A percentile compares a stretch with the other conserved stretches of the same genome.
phyloP scores from a whole-genome alignment of 345 rosid species.

The Odontarrhena argentea region DNA sequence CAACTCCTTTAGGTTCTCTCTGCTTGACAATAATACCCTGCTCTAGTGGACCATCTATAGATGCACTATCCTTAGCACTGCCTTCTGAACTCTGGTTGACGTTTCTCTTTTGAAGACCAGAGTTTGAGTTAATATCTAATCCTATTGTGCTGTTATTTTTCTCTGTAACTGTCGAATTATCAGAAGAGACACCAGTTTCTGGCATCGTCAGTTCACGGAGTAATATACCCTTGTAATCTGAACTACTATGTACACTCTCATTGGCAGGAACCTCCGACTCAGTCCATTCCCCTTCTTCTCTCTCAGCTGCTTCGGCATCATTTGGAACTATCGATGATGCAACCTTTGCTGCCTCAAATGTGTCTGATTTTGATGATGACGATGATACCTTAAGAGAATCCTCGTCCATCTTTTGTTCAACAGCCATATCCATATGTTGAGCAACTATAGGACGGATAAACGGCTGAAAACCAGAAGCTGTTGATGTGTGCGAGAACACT shows the following conservation, averaged over 20 bases:
- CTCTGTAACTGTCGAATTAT: conserved; percentile 42
- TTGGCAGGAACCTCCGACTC: conserved; percentile 58
- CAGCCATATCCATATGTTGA: conserved; percentile 41
- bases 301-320: conserved; percentile 52
- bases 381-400: conserved; percentile 42
- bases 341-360: conserved; percentile 44
- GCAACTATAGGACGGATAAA: conserved; percentile 58
- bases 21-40: conserved; percentile 50
- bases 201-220: conserved; percentile 42
- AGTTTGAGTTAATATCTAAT: conserved; percentile 41
- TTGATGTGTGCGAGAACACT: conserved; percentile 75
- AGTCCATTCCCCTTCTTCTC: conserved; percentile 99
- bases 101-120: conserved; percentile 42
- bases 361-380: conserved; percentile 37
- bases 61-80: conserved; percentile 45
- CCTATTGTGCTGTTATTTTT: conserved; percentile 41
- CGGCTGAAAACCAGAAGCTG: conserved; percentile 92
- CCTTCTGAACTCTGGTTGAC: conserved; percentile 50
- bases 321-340: conserved; percentile 40
- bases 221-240: conserved; percentile 39
- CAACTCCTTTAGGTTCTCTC: conserved; percentile 80
- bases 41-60: conserved; percentile 50
- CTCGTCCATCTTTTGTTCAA: conserved; percentile 48
- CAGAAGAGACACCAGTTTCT: conserved; percentile 42
- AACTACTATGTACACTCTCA: conserved; percentile 28